These are phyloP conservation scores for Bidens hawaiensis DNA, from an alignment of 140 eudicot genomes.

Conservation along the genomic window DNA sequence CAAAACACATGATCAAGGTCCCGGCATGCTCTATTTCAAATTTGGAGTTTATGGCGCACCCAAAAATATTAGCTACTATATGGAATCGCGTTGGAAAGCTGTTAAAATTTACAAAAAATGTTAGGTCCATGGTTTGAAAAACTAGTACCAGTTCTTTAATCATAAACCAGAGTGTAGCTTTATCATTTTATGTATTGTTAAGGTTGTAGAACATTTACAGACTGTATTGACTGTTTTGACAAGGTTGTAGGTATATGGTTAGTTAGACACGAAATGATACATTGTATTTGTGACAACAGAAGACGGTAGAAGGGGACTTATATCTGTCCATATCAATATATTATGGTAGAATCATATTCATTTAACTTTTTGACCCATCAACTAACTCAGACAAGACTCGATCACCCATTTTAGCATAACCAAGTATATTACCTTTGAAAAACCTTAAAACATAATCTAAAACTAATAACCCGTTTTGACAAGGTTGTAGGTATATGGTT, in stretches of 20 bases:
- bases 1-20: constrained; percentile 21
- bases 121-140: background rate
- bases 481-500: background rate
- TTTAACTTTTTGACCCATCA: too few relatives aligned
- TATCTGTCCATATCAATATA: too few relatives aligned
- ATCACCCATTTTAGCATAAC: too few relatives aligned
- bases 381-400: too few relatives aligned
- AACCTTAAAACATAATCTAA: too few relatives aligned
- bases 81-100: constrained; percentile 30
- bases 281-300: too few relatives aligned
- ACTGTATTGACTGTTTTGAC: background rate
- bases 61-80: constrained; percentile 24
- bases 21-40: constrained; percentile 16
- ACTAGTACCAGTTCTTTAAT: background rate
- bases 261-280: background rate
- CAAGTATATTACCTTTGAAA: too few relatives aligned
- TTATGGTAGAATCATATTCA: too few relatives aligned
- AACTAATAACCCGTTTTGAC: too few relatives aligned
- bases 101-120: constrained; percentile 25
- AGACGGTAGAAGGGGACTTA: too few relatives aligned
- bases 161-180: background rate
- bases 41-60: constrained; percentile 34
- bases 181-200: background rate
- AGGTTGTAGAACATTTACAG: background rate
- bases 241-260: background rate